Evolutionary conservation across 345 rosid genomes (phyloP).

Genomic region (Ceriops decandra): DNA sequence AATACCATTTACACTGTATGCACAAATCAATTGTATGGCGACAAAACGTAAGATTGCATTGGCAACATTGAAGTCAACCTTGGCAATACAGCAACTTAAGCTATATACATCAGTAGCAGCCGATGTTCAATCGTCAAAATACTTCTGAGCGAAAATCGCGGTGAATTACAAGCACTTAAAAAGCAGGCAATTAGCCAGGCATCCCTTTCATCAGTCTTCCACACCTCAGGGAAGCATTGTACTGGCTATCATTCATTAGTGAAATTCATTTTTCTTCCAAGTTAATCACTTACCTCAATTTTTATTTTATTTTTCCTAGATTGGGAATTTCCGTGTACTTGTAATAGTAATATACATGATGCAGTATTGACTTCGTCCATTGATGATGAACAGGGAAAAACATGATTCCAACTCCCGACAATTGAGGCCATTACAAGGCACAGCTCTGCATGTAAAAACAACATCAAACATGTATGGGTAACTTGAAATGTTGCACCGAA

Average conservation of each 20-base stretch:
- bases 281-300: neutral
- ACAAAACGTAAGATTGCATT: neutral
- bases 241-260: constrained; percentile 3
- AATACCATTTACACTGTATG: no score
- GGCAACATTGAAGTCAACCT: neutral
- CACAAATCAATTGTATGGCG: neutral
- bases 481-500: neutral
- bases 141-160: neutral
- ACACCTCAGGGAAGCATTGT: constrained; percentile 9
- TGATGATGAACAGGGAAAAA: no score
- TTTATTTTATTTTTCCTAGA: neutral
- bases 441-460: constrained; percentile 9
- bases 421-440: constrained; percentile 3
- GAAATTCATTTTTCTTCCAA: neutral
- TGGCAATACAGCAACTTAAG: neutral
- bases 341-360: constrained; percentile 11
- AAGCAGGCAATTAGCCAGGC: neutral
- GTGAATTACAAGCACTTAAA: neutral
- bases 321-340: neutral
- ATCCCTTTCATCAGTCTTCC: neutral
- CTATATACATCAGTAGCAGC: neutral
- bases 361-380: neutral
- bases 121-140: neutral
- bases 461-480: neutral
- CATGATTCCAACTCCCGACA: constrained; percentile 1